Evolutionary conservation across 495 filamentous ascomycete species (phyloP).

Genomic region (Rostrohypoxylon terebratum): DNA sequence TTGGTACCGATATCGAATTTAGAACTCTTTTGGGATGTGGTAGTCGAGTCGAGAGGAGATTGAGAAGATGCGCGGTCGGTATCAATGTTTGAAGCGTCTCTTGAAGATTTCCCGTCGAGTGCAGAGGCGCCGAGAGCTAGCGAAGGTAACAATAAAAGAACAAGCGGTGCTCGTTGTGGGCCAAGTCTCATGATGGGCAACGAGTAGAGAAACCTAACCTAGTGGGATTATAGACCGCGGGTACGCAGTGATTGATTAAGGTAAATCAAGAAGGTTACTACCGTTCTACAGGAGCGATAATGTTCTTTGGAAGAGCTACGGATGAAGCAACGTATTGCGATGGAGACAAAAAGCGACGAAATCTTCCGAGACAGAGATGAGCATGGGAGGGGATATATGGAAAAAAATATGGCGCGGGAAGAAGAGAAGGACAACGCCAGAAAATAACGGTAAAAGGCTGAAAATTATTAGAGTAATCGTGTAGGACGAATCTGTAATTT

Average conservation of each 20-base stretch:
- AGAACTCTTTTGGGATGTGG: slow-evolving; percentile 46
- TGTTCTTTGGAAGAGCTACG: slow-evolving; percentile 5
- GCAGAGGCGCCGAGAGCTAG: slow-evolving; percentile 54
- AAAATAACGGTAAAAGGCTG: slow-evolving; percentile 3
- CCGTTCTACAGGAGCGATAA: not conserved
- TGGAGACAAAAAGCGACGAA: not conserved
- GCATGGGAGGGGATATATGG: not conserved
- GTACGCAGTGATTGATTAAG: not conserved
- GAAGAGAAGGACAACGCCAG: slow-evolving; percentile 22
- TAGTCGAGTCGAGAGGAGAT: slow-evolving; percentile 46
- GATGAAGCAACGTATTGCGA: not conserved
- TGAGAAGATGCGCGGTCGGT: slow-evolving; percentile 36
- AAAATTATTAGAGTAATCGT: slow-evolving; percentile 22
- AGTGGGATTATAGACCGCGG: not conserved
- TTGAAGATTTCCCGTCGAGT: slow-evolving; percentile 37
- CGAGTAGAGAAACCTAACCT: not conserved
- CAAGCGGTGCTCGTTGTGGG: slow-evolving; percentile 53
- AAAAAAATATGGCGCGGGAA: slow-evolving; percentile 12
- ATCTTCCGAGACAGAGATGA: slow-evolving; percentile 1
- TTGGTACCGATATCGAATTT: slow-evolving; percentile 73
- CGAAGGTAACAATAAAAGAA: slow-evolving; percentile 61
- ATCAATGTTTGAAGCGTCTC: slow-evolving; percentile 25
- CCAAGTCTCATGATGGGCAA: slow-evolving; percentile 56
- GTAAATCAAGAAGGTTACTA: not conserved
- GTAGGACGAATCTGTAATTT: slow-evolving; percentile 20